Percentiles rank a stretch among this genome's conserved stretches.
phyloP scores from a whole-genome alignment of 495 filamentous ascomycete genomes.

The Amniculicola lignicola region DNA sequence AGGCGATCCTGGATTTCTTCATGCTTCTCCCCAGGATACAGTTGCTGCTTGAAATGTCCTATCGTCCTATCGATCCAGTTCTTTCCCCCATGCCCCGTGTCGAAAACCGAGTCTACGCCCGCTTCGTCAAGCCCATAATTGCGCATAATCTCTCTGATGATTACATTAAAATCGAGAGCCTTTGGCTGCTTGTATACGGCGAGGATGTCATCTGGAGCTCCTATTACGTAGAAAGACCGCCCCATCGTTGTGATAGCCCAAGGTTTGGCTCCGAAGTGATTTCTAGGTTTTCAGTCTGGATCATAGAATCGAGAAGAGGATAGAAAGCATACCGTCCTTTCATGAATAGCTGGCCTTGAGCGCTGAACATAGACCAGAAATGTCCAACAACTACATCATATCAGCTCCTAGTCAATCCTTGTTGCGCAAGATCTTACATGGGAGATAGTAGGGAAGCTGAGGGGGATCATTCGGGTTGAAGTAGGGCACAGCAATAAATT shows the following conservation, averaged over 20 bases:
- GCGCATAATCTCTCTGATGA: conserved; percentile 1
- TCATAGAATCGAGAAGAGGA: no score
- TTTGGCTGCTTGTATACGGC: conserved; percentile 26
- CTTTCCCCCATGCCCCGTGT: neutral
- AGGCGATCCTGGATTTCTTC: conserved; percentile 9
- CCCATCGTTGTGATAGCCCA: neutral
- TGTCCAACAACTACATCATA: no score
- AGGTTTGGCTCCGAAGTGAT: neutral
- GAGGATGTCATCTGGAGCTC: conserved; percentile 28
- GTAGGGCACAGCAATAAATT: no score
- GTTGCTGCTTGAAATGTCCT: conserved; percentile 19
- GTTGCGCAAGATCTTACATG: no score
- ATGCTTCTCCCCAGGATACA: conserved; percentile 27
- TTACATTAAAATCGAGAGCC: conserved; percentile 9
- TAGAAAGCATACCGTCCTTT: no score
- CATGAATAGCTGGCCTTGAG: no score
- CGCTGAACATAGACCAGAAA: no score
- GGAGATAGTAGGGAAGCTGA: no score
- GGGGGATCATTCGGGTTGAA: no score
- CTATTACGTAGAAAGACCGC: conserved; percentile 27
- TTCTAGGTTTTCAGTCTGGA: no score
- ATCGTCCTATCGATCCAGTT: neutral
- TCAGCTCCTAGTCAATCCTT: no score
- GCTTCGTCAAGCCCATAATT: neutral
- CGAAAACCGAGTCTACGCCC: neutral